phyloP scores from a whole-genome alignment of 305 asterid genomes.

The Fraxinus baroniana region DNA sequence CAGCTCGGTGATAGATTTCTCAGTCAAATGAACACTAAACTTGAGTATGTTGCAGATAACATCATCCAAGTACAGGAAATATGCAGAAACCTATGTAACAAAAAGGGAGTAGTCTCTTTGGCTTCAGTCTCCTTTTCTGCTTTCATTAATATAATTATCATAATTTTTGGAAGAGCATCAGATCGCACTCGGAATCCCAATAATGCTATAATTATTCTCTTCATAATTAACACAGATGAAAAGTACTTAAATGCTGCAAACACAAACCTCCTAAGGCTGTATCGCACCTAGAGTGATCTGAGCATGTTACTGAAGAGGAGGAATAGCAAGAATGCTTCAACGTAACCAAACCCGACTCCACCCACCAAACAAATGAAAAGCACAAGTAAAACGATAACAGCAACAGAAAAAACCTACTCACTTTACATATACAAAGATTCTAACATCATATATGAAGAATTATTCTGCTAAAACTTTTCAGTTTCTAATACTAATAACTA shows the following conservation, averaged over 20 bases:
- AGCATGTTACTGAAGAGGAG: neutral
- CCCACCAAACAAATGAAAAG: neutral
- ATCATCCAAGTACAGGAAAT: neutral
- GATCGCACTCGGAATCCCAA: neutral
- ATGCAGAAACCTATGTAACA: neutral
- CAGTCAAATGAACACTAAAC: neutral
- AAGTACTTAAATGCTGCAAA: neutral
- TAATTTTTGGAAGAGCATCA: neutral
- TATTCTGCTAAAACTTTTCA: neutral
- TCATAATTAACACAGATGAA: neutral
- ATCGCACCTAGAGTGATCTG: neutral
- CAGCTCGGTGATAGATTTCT: neutral
- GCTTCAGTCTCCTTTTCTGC: neutral
- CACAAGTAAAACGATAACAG: neutral
- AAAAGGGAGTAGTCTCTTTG: neutral
- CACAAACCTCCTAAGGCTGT: neutral
- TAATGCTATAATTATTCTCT: neutral
- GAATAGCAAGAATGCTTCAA: neutral
- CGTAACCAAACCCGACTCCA: neutral
- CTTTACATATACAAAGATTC: neutral
- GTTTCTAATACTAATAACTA: neutral
- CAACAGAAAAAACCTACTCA: neutral
- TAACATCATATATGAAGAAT: neutral
- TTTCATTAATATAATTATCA: neutral
- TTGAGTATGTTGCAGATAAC: neutral